Percentiles rank a stretch among this genome's conserved stretches.
Conservation (phyloP, 1,284 basidiomycete species). For the Tausonia pullulans region DNA sequence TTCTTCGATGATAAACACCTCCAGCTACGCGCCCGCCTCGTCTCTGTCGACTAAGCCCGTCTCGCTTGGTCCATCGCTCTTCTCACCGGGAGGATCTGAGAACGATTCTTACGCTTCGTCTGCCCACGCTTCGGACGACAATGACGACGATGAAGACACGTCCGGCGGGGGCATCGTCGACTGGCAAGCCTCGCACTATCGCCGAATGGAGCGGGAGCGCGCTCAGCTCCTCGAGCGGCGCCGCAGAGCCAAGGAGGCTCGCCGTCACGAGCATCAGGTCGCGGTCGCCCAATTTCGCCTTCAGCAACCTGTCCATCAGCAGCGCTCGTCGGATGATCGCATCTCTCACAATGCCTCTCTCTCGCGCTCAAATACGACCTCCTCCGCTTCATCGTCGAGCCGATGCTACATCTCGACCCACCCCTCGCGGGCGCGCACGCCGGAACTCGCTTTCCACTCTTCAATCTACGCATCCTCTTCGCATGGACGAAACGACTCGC, state of each 20-base stretch:
- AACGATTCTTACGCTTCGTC: too few relatives aligned
- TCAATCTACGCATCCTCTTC: too few relatives aligned
- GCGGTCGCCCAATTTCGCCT: background rate
- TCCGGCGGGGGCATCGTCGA: conserved; percentile 11
- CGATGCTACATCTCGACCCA: conserved; percentile 11
- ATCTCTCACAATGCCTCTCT: background rate
- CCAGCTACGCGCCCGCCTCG: too few relatives aligned
- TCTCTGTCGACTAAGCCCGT: background rate
- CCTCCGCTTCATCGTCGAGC: background rate
- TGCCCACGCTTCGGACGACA: conserved; percentile 23
- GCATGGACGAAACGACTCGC: conserved; percentile 13
- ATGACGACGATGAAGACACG: conserved; percentile 10
- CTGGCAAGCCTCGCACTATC: conserved; percentile 30
- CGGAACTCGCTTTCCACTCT: too few relatives aligned
- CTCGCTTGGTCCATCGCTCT: conserved; percentile 3
- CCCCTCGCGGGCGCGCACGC: conserved; percentile 3
- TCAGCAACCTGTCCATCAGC: background rate
- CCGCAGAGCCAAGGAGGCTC: background rate
- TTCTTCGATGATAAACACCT: too few relatives aligned
- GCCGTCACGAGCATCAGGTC: background rate
- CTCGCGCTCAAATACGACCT: conserved; percentile 11
- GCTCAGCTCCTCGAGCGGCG: background rate
- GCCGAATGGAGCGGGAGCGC: conserved; percentile 26
- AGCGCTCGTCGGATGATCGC: conserved; percentile 5
- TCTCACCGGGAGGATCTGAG: background rate